These are phyloP conservation scores for Fusarium sp. DNA, from an alignment of 2,329 filamentous ascomycete genomes.

Conservation along the genomic window DNA sequence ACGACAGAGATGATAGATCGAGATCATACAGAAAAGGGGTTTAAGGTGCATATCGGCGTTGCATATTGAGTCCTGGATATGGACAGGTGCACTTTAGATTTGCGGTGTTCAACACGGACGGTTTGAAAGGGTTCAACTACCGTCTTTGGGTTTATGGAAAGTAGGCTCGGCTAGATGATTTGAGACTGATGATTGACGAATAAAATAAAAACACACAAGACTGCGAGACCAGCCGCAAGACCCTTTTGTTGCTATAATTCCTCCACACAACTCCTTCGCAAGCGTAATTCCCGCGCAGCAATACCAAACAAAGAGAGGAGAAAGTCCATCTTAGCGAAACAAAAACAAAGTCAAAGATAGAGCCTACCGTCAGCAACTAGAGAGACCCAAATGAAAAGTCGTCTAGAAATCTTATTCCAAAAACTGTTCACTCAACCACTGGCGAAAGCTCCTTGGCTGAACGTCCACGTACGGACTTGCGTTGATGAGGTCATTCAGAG, in stretches of 20 bases:
- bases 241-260: slow-evolving; percentile 14
- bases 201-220: slow-evolving; percentile 4
- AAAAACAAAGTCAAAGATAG: not conserved
- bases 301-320: slow-evolving; percentile 11
- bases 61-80: slow-evolving; percentile 8
- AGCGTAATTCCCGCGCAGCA: slow-evolving; percentile 12
- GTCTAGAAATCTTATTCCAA: not conserved
- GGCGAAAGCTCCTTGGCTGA: slow-evolving; percentile 65
- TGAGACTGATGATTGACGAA: not conserved
- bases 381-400: not conserved
- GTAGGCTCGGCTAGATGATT: slow-evolving; percentile 1
- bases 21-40: not conserved
- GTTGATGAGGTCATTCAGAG: slow-evolving; percentile 69
- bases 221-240: slow-evolving; percentile 16
- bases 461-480: slow-evolving; percentile 58
- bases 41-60: slow-evolving; percentile 19
- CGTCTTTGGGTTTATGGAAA: slow-evolving; percentile 7
- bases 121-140: slow-evolving; percentile 28
- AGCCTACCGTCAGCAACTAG: not conserved
- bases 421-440: slow-evolving; percentile 63
- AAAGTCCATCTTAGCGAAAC: not conserved
- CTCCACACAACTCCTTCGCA: slow-evolving; percentile 16
- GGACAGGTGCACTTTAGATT: slow-evolving; percentile 3
- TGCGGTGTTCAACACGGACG: slow-evolving; percentile 38
- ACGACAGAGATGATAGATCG: slow-evolving; percentile 21